Conservation (phyloP, 176 grass and related monocot species). For the Lolium rigidum region DNA sequence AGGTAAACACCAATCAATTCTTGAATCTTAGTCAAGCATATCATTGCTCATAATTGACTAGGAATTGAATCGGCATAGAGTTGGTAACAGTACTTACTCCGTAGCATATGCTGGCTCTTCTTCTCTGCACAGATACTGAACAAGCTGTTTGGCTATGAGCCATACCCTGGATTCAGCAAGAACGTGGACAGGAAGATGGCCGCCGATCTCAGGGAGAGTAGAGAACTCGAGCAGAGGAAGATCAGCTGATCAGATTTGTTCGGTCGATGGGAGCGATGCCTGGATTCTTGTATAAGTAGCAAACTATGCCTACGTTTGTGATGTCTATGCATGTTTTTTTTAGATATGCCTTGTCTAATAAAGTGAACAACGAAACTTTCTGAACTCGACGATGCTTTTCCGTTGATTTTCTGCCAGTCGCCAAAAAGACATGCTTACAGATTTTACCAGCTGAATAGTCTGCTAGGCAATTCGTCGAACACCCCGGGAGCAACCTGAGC, state of each 20-base stretch:
- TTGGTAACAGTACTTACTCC: not conserved
- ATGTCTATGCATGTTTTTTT: conserved; percentile 7
- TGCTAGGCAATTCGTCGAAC: conserved; percentile 23
- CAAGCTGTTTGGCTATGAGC: conserved; percentile 78
- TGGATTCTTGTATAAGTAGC: conserved; percentile 12
- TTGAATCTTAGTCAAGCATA: not conserved
- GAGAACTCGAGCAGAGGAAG: conserved; percentile 62
- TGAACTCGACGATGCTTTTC: not conserved
- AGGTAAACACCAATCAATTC: conserved; percentile 45
- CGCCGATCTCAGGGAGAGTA: conserved; percentile 53
- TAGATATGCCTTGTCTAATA: not conserved
- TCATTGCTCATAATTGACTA: not conserved
- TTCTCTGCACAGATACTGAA: conserved; percentile 63
- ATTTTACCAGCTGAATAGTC: not conserved
- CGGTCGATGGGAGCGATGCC: not conserved
- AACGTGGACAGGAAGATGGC: conserved; percentile 77
- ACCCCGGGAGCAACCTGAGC: not conserved
- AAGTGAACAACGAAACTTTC: not conserved
- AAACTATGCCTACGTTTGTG: not conserved
- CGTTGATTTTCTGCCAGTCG: not conserved
- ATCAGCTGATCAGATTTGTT: conserved; percentile 29
- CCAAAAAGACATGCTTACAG: not conserved
- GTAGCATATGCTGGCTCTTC: not conserved
- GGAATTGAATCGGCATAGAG: not conserved
- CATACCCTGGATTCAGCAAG: conserved; percentile 83